Percentiles rank a stretch among this genome's conserved stretches.
phyloP scores from a whole-genome alignment of 176 grass and related monocot species.

The Triticum dicoccoides region DNA sequence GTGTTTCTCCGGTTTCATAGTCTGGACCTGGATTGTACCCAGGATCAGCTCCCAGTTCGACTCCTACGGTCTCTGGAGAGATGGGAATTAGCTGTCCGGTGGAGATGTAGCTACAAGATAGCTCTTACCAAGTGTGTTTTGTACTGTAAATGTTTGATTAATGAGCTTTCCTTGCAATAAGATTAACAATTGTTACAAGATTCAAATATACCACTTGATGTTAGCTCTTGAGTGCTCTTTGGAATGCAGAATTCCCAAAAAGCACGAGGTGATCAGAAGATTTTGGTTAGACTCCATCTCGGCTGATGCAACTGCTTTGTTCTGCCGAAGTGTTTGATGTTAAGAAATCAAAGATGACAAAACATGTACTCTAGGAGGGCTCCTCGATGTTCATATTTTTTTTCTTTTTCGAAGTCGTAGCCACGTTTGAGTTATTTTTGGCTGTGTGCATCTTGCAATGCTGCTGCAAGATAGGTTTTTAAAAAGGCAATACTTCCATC shows the following conservation, averaged over 20 bases:
- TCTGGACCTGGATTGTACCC: constrained; percentile 33
- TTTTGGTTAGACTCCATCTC: no score
- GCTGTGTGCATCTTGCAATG: no score
- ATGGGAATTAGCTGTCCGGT: constrained; percentile 77
- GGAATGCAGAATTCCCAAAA: background rate
- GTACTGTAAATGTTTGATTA: constrained; percentile 49
- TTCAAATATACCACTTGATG: background rate
- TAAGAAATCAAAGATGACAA: no score
- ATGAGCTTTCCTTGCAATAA: constrained; percentile 45
- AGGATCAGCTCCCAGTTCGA: constrained; percentile 30
- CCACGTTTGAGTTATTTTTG: no score
- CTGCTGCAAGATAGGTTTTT: no score
- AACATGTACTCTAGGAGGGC: no score
- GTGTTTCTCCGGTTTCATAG: constrained; percentile 44
- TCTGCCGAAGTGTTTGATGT: no score
- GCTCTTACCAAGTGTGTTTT: constrained; percentile 55
- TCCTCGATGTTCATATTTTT: no score
- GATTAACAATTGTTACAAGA: constrained; percentile 14
- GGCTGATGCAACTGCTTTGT: no score
- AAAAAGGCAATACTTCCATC: no score
- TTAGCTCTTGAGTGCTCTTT: background rate
- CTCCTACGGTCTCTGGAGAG: constrained; percentile 57
- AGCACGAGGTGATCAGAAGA: background rate
- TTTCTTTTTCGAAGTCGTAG: no score
- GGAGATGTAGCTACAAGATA: constrained; percentile 78